Evolutionary conservation across 2,329 filamentous ascomycete species (phyloP).

Genomic region (Hymenoscyphus fraxineus): DNA sequence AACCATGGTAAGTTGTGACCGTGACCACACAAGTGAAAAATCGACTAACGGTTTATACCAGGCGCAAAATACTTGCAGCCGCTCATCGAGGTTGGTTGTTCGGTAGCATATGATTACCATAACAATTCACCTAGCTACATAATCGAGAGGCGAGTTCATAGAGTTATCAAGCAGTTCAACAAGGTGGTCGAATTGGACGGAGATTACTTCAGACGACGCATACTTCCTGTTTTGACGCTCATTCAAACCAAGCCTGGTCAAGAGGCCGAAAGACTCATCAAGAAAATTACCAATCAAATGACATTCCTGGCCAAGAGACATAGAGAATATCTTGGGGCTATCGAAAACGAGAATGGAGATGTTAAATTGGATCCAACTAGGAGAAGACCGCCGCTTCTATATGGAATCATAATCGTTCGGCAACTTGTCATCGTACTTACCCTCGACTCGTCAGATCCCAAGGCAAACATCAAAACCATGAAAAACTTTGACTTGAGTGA

Average conservation of each 20-base stretch:
- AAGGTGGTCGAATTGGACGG: conserved; percentile 36
- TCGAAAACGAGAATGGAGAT: conserved; percentile 22
- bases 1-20: background rate
- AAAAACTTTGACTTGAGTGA: conserved; percentile 31
- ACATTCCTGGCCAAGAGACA: conserved; percentile 29
- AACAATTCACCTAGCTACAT: background rate
- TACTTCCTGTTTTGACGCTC: conserved; percentile 31
- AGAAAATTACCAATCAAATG: conserved; percentile 29
- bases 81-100: conserved; percentile 29
- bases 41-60: conserved; percentile 18
- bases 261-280: conserved; percentile 20
- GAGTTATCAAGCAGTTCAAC: conserved; percentile 32
- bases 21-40: background rate
- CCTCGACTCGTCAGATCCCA: conserved; percentile 29
- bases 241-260: conserved; percentile 22
- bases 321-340: conserved; percentile 24
- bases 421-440: conserved; percentile 31
- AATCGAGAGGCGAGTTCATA: background rate
- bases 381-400: conserved; percentile 32
- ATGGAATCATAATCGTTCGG: conserved; percentile 34
- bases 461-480: conserved; percentile 29
- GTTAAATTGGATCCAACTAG: conserved; percentile 22
- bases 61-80: conserved; percentile 29
- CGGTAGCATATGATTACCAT: conserved; percentile 4
- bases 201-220: conserved; percentile 28